phyloP scores from a whole-genome alignment of 805 yeast genomes.

The Priceomyces carsonii region DNA sequence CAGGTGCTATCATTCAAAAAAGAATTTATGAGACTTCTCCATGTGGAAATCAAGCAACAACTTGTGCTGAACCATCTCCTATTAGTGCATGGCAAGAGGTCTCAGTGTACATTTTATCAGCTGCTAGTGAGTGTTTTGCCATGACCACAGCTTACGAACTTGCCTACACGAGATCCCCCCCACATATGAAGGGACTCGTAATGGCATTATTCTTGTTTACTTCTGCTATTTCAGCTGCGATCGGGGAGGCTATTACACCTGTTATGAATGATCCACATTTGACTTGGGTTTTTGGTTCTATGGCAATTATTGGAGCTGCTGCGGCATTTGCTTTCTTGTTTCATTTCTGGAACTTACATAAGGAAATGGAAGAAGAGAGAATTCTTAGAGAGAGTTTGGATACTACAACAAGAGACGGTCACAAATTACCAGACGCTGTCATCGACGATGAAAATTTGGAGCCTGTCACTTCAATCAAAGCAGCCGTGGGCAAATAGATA shows the following conservation, averaged over 20 bases:
- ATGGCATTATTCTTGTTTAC: conserved; percentile 46
- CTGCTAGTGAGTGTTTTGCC: conserved; percentile 55
- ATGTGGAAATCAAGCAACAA: conserved; percentile 49
- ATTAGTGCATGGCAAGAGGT: conserved; percentile 31
- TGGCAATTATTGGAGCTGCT: conserved; percentile 35
- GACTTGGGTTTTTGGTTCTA: conserved; percentile 41
- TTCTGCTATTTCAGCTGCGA: conserved; percentile 50
- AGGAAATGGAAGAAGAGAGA: conserved; percentile 40
- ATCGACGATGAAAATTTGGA: conserved; percentile 22
- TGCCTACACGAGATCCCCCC: conserved; percentile 55
- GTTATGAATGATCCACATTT: conserved; percentile 43
- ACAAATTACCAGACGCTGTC: conserved; percentile 16
- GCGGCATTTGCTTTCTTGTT: conserved; percentile 31
- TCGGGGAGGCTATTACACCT: conserved; percentile 43
- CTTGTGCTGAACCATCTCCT: conserved; percentile 30
- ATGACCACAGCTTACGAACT: conserved; percentile 53
- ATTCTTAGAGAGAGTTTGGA: conserved; percentile 23
- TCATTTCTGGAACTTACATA: conserved; percentile 39
- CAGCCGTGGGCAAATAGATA: conserved; percentile 27
- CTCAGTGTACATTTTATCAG: conserved; percentile 39
- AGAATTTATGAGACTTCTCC: conserved; percentile 50
- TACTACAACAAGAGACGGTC: conserved; percentile 1
- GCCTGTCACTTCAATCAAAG: conserved; percentile 30
- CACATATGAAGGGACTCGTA: conserved; percentile 50
- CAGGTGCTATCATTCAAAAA: conserved; percentile 52